Evolutionary conservation across 2,329 filamentous ascomycete species (phyloP).

Genomic region (Fonsecaea multimorphosa): DNA sequence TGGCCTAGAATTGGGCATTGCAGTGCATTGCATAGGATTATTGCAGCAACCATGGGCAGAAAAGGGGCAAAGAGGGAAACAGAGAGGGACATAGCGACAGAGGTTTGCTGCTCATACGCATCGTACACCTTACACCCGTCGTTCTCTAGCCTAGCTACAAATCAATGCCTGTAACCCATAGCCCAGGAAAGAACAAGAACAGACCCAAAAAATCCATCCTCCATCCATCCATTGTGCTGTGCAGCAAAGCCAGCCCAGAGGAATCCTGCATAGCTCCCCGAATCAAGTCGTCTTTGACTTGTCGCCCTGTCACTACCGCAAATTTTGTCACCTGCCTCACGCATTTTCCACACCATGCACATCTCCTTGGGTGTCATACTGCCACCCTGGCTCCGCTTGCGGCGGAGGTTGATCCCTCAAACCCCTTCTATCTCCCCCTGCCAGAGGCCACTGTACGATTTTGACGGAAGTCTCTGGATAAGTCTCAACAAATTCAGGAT

Average conservation of each 20-base stretch:
- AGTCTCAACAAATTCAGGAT: not conserved
- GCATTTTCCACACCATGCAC: not conserved
- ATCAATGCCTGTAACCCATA: not conserved
- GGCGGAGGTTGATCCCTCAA: not conserved
- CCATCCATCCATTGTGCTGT: not conserved
- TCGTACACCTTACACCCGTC: not conserved
- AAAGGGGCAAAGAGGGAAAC: too few relatives aligned
- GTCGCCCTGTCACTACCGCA: not conserved
- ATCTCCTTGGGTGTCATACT: not conserved
- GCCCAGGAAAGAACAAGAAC: not conserved
- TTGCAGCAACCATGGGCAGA: too few relatives aligned
- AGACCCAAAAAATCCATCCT: not conserved
- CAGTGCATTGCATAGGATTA: too few relatives aligned
- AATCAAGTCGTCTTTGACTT: not conserved
- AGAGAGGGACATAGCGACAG: not conserved
- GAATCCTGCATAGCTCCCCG: not conserved
- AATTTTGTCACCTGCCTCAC: not conserved
- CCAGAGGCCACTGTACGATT: not conserved
- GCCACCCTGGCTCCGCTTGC: not conserved
- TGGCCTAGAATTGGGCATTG: too few relatives aligned
- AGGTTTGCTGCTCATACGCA: not conserved
- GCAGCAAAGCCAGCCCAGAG: not conserved
- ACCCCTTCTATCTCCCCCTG: not conserved
- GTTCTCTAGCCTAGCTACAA: not conserved
- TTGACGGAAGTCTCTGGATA: not conserved